Base-by-base conservation (phyloP, 176 grass and related monocot species). In the Alloteropsis semialata region DNA sequence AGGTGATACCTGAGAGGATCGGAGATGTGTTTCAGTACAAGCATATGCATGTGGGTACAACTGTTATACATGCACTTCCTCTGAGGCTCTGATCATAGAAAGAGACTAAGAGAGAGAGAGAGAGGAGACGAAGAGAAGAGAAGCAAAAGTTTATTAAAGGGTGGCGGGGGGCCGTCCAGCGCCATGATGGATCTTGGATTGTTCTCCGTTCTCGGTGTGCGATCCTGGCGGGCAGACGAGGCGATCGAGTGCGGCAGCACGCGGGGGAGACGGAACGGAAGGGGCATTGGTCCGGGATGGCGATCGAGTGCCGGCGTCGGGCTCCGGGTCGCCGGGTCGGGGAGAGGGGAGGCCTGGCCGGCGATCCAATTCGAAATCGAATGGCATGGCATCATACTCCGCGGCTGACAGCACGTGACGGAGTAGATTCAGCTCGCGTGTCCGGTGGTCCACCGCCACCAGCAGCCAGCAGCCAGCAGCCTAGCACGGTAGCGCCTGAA, bases 391-490 rank as follows among this genome's bases (percentile, higher is more conserved):
- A 64, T 65, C 18, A 63, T 63, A 1, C 58, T 14, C 13, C 44
- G 1, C 12, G 3, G 66, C 54, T 12, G 41, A 61, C 80, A 72
- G 67, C 80, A 46, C 51, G 65, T 72, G 80, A 29, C 32, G 17
- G 41, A 44, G 22, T n/a, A n/a, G 70, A 70, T 70, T 53, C 45
- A 19, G 11, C 56, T 36, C 1, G 65, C 74, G 28, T 88, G 74
- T 88, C 80, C 66, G 80, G 86, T 88, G 86, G 80, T 88, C 80
- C 86, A 64, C 5, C 2, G 33, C n/a, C 48, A 16, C 48, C 48
- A 48, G 45, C 10, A 16, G 14, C 1, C 44, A n/a, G n/a, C 45
- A 48, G 45, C 45, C 45, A 45, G 44, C 6, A 13, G 10, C 1
- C 44, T 5, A 28, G 9, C 6, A 3, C 44, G 2, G 6, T 44